These are phyloP conservation scores for Erodium trifolium DNA, from an alignment of 441 rosid genomes.

Conservation along the genomic window DNA sequence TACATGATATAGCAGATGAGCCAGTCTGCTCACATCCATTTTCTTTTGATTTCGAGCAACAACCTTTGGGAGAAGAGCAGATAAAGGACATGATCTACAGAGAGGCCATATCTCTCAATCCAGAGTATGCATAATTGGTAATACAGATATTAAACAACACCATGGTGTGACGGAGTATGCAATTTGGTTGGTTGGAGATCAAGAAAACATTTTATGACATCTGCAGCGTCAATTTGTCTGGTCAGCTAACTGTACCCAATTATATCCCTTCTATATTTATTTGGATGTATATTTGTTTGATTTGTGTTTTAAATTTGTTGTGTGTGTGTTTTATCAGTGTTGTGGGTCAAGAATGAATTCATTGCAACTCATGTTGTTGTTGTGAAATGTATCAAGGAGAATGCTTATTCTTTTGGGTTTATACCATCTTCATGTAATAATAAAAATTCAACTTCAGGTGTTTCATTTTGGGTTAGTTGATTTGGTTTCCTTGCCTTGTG, in stretches of 20 bases:
- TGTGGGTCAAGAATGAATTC: too few species aligned
- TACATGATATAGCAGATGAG: slow-evolving; percentile 81
- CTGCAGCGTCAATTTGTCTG: background rate
- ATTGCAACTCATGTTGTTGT: background rate
- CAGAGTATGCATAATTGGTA: slow-evolving; percentile 33
- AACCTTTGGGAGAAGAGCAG: slow-evolving; percentile 70
- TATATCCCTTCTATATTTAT: background rate
- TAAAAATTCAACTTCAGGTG: too few species aligned
- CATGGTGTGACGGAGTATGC: background rate
- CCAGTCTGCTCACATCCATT: slow-evolving; percentile 66
- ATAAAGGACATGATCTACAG: slow-evolving; percentile 24
- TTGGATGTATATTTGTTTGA: background rate
- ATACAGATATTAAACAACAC: background rate
- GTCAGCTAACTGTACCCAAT: background rate
- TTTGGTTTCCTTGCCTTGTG: background rate
- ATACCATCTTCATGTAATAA: too few species aligned
- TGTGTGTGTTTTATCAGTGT: too few species aligned
- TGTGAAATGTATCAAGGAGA: background rate
- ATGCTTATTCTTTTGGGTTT: background rate
- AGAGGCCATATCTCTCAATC: slow-evolving; percentile 30
- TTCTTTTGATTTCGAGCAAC: slow-evolving; percentile 83
- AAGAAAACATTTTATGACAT: background rate
- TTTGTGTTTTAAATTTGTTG: too few species aligned
- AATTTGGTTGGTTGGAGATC: background rate
- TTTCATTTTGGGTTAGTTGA: background rate